A percentile compares a stretch with the other conserved stretches of the same genome.
Evolutionary conservation across 306 rosid genomes (phyloP).

Genomic region (Clitoria ternatea): DNA sequence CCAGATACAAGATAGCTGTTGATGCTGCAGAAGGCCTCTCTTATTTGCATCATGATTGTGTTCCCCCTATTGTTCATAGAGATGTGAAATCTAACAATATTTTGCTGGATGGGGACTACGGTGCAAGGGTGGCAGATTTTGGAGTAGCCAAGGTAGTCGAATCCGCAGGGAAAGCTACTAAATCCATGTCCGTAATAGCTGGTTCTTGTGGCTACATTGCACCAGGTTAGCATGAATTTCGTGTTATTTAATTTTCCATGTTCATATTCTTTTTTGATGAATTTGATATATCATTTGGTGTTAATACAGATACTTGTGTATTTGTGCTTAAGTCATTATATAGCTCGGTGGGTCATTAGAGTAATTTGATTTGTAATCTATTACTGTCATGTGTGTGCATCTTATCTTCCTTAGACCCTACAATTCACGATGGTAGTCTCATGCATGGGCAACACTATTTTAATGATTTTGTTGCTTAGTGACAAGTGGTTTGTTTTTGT

Average conservation of each 20-base stretch:
- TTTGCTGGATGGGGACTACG: slow-evolving; percentile 78
- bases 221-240: slow-evolving; percentile 64
- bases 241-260: not conserved
- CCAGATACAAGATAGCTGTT: slow-evolving; percentile 73
- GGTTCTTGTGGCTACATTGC: slow-evolving; percentile 99
- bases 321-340: not conserved
- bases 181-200: slow-evolving; percentile 84
- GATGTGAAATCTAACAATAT: slow-evolving; percentile 92
- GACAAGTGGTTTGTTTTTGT: not conserved
- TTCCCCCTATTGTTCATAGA: slow-evolving; percentile 87
- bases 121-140: slow-evolving; percentile 95
- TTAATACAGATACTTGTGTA: not conserved
- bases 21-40: slow-evolving; percentile 96
- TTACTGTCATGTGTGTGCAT: not conserved
- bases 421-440: not conserved
- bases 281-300: not conserved
- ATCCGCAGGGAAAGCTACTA: slow-evolving; percentile 46
- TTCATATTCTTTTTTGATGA: not conserved
- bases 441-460: not conserved
- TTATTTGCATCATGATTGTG: slow-evolving; percentile 92
- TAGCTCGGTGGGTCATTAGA: not conserved
- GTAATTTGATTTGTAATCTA: not conserved
- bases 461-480: slow-evolving; percentile 10
- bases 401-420: not conserved
- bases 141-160: slow-evolving; percentile 86